These are phyloP conservation scores for Pseudonitzschia multiseries DNA, from an alignment of 108 stramenopile genomes.

Conservation along the genomic window DNA sequence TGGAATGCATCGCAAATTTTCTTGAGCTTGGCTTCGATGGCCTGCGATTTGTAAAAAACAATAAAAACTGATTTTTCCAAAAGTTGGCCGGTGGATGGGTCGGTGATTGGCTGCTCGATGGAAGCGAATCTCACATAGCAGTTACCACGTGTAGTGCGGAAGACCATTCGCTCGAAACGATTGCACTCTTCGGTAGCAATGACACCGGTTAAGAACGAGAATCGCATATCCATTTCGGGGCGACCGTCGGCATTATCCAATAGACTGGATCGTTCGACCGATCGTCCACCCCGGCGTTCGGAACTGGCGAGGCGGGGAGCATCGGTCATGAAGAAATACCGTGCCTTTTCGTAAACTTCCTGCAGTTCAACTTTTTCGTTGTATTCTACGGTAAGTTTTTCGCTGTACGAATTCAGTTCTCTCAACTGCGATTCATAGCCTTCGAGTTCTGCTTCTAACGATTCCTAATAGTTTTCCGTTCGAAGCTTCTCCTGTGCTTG, in stretches of 20 bases:
- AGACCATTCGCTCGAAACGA: constrained; percentile 97
- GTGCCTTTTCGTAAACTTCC: constrained; percentile 93
- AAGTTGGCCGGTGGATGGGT: constrained; percentile 76
- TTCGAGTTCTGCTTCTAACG: constrained; percentile 89
- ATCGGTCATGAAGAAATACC: constrained; percentile 88
- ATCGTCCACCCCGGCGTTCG: constrained; percentile 45
- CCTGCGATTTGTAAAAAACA: constrained; percentile 93
- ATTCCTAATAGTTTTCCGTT: constrained; percentile 82
- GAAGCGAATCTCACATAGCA: constrained; percentile 95
- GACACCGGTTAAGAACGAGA: constrained; percentile 94
- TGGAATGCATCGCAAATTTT: constrained; percentile 96
- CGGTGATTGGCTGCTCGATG: constrained; percentile 90
- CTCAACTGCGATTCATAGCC: constrained; percentile 88
- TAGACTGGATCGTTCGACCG: constrained; percentile 24
- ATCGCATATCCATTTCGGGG: constrained; percentile 92
- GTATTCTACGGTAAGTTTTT: constrained; percentile 95
- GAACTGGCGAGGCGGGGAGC: constrained; percentile 84
- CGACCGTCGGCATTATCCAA: constrained; percentile 48
- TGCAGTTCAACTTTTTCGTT: constrained; percentile 96
- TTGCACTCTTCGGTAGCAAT: constrained; percentile 85
- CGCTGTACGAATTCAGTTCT: constrained; percentile 92
- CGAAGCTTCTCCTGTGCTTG: constrained; percentile 39
- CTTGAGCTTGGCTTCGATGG: constrained; percentile 94
- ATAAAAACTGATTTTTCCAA: constrained; percentile 95
- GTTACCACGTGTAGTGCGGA: constrained; percentile 94